phyloP scores from a whole-genome alignment of 2,329 filamentous ascomycete genomes.

The Emericellopsis cladophorae region DNA sequence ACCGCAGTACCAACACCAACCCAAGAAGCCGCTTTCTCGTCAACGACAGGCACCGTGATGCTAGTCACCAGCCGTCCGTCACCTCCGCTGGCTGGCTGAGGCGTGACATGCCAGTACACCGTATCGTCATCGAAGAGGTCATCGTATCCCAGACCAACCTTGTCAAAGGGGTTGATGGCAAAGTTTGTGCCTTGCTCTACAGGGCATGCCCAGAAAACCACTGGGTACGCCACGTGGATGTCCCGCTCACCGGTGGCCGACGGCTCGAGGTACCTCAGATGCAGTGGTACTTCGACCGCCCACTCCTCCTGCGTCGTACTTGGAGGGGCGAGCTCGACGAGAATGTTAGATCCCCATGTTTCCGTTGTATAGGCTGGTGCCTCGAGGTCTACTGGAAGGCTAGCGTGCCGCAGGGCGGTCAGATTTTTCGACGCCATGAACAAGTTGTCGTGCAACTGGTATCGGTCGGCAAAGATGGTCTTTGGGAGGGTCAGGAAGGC shows the following conservation, averaged over 20 bases:
- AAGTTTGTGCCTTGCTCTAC: slow-evolving; percentile 55
- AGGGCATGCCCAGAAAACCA: slow-evolving; percentile 82
- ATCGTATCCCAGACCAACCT: slow-evolving; percentile 76
- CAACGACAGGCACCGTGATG: slow-evolving; percentile 52
- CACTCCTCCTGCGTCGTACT: slow-evolving; percentile 29
- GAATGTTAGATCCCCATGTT: slow-evolving; percentile 66
- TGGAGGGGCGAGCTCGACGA: slow-evolving; percentile 60
- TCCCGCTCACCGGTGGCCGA: slow-evolving; percentile 37
- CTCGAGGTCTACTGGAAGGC: slow-evolving; percentile 76
- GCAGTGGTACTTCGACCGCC: slow-evolving; percentile 65
- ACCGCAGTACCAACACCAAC: slow-evolving; percentile 42
- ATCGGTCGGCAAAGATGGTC: slow-evolving; percentile 72
- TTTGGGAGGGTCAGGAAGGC: slow-evolving; percentile 75
- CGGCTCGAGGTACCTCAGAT: slow-evolving; percentile 70
- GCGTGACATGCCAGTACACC: slow-evolving; percentile 69
- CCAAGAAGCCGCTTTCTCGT: slow-evolving; percentile 30
- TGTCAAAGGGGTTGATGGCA: slow-evolving; percentile 71
- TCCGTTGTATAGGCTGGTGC: slow-evolving; percentile 70
- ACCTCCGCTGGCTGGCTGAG: slow-evolving; percentile 19
- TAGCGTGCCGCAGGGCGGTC: slow-evolving; percentile 51
- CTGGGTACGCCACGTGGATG: slow-evolving; percentile 62
- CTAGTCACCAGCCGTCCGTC: slow-evolving; percentile 33
- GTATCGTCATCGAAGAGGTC: slow-evolving; percentile 67
- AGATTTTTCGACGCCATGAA: slow-evolving; percentile 77
- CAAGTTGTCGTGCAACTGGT: slow-evolving; percentile 65